Percentiles rank a stretch among this genome's conserved stretches.
Evolutionary conservation across 2,329 filamentous ascomycete species (phyloP).

Genomic region (Decorospora gaudefroyi): DNA sequence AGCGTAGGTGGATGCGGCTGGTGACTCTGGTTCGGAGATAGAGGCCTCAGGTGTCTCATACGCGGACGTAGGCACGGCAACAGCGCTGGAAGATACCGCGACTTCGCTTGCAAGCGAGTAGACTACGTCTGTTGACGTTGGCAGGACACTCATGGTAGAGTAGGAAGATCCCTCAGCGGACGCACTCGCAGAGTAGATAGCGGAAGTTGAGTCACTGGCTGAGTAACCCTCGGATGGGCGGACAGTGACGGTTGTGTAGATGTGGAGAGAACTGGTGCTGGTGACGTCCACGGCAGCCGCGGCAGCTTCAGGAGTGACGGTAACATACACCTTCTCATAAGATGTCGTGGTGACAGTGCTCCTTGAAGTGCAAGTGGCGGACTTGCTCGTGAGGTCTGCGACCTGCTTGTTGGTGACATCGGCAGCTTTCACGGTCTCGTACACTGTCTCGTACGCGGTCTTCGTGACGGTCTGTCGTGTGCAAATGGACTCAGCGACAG

Average conservation of each 20-base stretch:
- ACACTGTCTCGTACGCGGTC: constrained; percentile 16
- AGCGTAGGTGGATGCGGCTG: constrained; percentile 9
- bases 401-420: constrained; percentile 5
- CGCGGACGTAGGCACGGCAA: constrained; percentile 4
- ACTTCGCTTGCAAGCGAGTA: neutral
- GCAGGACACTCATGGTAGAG: constrained; percentile 11
- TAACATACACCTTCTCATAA: constrained; percentile 31
- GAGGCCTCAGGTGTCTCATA: no score
- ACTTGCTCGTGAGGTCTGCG: constrained; percentile 5
- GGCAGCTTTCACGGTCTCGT: constrained; percentile 8
- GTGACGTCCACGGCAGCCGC: constrained; percentile 17
- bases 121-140: no score
- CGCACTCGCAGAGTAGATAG: constrained; percentile 1
- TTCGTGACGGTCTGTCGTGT: constrained; percentile 26
- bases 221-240: constrained; percentile 11
- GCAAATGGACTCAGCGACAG: constrained; percentile 32
- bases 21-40: constrained; percentile 1
- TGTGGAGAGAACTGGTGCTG: constrained; percentile 17
- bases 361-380: constrained; percentile 8
- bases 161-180: neutral
- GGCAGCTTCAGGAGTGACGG: constrained; percentile 19
- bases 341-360: constrained; percentile 27
- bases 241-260: constrained; percentile 25
- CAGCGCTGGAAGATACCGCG: neutral
- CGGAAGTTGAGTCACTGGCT: constrained; percentile 19